phyloP scores from a whole-genome alignment of 768 basidiomycete species.

The Sporobolomyces pararoseus region DNA sequence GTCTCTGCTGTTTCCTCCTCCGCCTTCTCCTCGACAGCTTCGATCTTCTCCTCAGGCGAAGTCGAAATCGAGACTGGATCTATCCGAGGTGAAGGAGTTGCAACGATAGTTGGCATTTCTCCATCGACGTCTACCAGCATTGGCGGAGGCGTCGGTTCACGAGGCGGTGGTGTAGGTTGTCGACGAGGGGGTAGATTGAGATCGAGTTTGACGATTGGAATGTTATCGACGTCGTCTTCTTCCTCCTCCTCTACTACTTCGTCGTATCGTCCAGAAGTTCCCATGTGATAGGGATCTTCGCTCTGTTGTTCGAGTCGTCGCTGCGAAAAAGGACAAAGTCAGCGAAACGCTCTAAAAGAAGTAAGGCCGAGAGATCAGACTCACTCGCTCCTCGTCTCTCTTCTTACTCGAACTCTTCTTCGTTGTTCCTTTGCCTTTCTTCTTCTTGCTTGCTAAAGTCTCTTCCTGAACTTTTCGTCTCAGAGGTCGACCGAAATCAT shows the following conservation, averaged over 20 bases:
- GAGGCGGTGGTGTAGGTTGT: slow-evolving; percentile 52
- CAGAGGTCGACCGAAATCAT: slow-evolving; percentile 36
- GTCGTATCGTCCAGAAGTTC: slow-evolving; percentile 44
- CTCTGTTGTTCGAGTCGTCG: slow-evolving; percentile 68
- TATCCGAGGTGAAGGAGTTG: slow-evolving; percentile 1
- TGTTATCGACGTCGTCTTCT: slow-evolving; percentile 73
- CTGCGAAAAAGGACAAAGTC: slow-evolving; percentile 53
- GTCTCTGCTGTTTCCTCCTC: not conserved
- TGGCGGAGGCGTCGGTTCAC: slow-evolving; percentile 48
- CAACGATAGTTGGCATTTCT: slow-evolving; percentile 64
- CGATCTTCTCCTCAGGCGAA: not conserved
- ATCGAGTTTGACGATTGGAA: slow-evolving; percentile 83
- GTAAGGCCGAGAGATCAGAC: not conserved
- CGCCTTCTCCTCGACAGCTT: not conserved
- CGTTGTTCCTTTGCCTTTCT: slow-evolving; percentile 37
- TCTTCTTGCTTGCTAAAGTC: slow-evolving; percentile 39
- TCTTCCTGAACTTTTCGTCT: slow-evolving; percentile 49
- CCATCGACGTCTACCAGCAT: slow-evolving; percentile 70
- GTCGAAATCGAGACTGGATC: too few species aligned
- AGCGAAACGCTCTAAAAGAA: not conserved
- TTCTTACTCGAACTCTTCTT: slow-evolving; percentile 54
- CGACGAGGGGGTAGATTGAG: slow-evolving; percentile 44
- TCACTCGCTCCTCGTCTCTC: slow-evolving; percentile 42
- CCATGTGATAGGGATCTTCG: slow-evolving; percentile 89
- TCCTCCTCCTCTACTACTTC: slow-evolving; percentile 25